Evolutionary conservation across 352 stramenopile species (phyloP).

Genomic region (Globisporangium cystogenes): DNA sequence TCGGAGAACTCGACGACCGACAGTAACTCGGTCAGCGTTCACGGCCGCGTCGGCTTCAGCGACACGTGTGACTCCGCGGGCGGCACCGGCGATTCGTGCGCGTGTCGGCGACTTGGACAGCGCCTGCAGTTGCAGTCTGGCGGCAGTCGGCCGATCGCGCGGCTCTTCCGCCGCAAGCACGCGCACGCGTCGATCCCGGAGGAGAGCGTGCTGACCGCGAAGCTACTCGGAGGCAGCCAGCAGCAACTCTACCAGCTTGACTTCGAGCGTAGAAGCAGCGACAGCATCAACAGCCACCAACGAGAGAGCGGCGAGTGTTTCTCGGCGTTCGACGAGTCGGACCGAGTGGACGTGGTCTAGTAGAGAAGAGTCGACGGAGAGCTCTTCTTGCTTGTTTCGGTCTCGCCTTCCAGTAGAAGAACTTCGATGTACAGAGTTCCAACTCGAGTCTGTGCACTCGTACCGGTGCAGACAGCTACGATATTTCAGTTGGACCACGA

Average conservation of each 20-base stretch:
- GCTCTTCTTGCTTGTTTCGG: too few relatives aligned
- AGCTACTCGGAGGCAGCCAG: not conserved
- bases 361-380: too few relatives aligned
- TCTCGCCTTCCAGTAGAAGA: too few relatives aligned
- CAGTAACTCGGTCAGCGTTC: not conserved
- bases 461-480: too few relatives aligned
- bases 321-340: not conserved
- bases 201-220: constrained; percentile 8
- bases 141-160: not conserved
- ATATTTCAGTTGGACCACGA: too few relatives aligned
- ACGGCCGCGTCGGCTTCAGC: not conserved
- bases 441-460: too few relatives aligned
- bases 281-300: not conserved
- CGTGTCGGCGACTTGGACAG: constrained; percentile 8
- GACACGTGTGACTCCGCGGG: not conserved
- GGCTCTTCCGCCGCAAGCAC: constrained; percentile 9
- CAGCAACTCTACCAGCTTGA: not conserved
- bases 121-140: not conserved
- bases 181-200: constrained; percentile 2
- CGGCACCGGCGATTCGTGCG: not conserved
- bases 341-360: too few relatives aligned
- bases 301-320: not conserved
- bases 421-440: too few relatives aligned
- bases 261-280: not conserved
- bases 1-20: not conserved